These are phyloP conservation scores for Xylona heveae DNA, from an alignment of 495 filamentous ascomycete genomes.

Conservation along the genomic window DNA sequence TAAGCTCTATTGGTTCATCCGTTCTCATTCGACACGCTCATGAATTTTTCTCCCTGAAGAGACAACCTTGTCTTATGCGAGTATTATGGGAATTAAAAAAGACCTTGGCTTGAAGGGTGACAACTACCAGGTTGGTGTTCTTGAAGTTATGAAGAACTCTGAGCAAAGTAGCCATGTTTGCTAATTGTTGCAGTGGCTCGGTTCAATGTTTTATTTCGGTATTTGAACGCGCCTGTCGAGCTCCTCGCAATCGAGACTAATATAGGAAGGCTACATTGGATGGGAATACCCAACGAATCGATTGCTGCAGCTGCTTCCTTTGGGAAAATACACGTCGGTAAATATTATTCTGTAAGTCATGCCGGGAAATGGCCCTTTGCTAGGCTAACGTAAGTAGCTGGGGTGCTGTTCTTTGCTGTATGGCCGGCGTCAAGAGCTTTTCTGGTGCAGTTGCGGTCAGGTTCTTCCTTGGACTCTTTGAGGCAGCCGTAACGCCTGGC, in stretches of 20 bases:
- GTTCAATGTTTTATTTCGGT: conserved; percentile 33
- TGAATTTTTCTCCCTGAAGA: conserved; percentile 9
- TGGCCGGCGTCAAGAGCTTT: conserved; percentile 19
- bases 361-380: not conserved
- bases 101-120: conserved; percentile 20
- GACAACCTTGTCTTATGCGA: conserved; percentile 29
- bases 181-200: too few relatives aligned
- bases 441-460: conserved; percentile 19
- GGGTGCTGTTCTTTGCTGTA: conserved; percentile 21
- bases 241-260: too few relatives aligned
- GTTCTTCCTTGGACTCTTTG: conserved; percentile 28
- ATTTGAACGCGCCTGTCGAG: too few relatives aligned
- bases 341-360: conserved; percentile 15
- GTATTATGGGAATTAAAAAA: conserved; percentile 24
- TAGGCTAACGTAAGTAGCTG: conserved; percentile 6
- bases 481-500: conserved; percentile 24
- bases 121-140: conserved; percentile 33
- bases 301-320: conserved; percentile 35
- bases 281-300: conserved; percentile 34
- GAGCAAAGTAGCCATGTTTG: too few relatives aligned
- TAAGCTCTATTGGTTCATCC: not conserved
- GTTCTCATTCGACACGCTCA: not conserved
- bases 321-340: conserved; percentile 28
- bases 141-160: too few relatives aligned
- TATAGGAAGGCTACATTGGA: conserved; percentile 19